Evolutionary conservation across 441 rosid genomes (phyloP).

Genomic region (Macaranga tanarius): DNA sequence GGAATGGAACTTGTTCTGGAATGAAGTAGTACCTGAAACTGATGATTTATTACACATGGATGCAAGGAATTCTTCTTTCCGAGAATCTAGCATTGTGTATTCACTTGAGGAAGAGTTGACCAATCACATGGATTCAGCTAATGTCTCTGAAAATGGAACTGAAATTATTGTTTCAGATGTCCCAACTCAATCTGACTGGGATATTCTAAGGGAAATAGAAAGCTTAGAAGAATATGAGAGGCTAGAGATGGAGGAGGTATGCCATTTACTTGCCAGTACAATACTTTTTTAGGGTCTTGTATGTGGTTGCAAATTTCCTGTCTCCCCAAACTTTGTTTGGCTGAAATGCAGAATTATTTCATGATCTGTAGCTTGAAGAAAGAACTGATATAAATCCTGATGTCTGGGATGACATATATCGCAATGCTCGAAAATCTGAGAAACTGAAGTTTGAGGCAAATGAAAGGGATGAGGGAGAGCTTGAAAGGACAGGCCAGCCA

Average conservation of each 20-base stretch:
- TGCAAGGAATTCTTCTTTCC: slow-evolving; percentile 30
- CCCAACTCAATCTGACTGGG: slow-evolving; percentile 74
- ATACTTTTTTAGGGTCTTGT: background rate
- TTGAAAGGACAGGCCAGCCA: slow-evolving; percentile 94
- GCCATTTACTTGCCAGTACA: slow-evolving; percentile 31
- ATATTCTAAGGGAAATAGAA: slow-evolving; percentile 60
- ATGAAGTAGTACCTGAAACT: slow-evolving; percentile 42
- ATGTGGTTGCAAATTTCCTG: slow-evolving; percentile 2
- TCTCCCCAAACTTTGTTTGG: background rate
- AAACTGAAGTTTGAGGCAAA: slow-evolving; percentile 85
- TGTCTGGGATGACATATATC: slow-evolving; percentile 90
- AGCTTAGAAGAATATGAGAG: slow-evolving; percentile 72
- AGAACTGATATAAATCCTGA: slow-evolving; percentile 72
- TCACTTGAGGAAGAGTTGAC: slow-evolving; percentile 63
- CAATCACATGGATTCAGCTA: slow-evolving; percentile 40
- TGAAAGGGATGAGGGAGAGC: slow-evolving; percentile 99
- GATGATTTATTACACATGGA: slow-evolving; percentile 37
- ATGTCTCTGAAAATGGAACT: slow-evolving; percentile 46
- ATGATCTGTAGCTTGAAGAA: slow-evolving; percentile 74
- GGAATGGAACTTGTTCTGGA: slow-evolving; percentile 79
- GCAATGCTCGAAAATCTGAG: slow-evolving; percentile 83
- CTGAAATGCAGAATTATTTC: slow-evolving; percentile 28
- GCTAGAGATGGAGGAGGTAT: slow-evolving; percentile 87
- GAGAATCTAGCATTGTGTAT: slow-evolving; percentile 51
- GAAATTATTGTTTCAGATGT: slow-evolving; percentile 44